These are phyloP conservation scores for Eragrostis tef DNA, from an alignment of 202 grass and related monocot genomes.

Conservation along the genomic window DNA sequence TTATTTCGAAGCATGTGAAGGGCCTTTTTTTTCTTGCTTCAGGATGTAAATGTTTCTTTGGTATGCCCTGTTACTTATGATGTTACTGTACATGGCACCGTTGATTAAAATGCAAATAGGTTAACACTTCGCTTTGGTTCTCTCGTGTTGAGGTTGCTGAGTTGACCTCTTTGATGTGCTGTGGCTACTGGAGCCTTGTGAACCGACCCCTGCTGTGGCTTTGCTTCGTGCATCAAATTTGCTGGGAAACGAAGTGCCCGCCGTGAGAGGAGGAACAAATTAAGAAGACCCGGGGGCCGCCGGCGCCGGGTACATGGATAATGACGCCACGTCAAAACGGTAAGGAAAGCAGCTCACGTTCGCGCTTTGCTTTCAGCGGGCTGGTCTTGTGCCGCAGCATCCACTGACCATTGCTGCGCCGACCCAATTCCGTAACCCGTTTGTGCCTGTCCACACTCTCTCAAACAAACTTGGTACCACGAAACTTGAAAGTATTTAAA, in stretches of 20 bases:
- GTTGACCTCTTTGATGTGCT: background rate
- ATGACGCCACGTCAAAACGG: conserved; percentile 14
- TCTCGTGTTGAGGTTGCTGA: background rate
- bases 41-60: background rate
- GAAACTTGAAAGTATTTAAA: no score
- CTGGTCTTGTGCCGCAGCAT: conserved; percentile 10
- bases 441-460: background rate
- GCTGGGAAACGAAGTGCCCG: no score
- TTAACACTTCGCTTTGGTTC: background rate
- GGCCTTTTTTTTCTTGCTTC: background rate
- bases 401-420: background rate
- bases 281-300: background rate
- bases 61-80: background rate
- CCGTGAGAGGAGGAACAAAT: no score
- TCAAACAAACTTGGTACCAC: no score
- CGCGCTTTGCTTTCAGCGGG: conserved; percentile 34
- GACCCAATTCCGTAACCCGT: conserved; percentile 21
- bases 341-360: no score
- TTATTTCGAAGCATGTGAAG: background rate
- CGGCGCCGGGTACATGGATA: background rate
- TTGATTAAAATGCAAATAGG: background rate
- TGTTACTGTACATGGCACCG: background rate
- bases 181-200: background rate
- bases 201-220: background rate
- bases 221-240: background rate